A percentile compares a stretch with the other conserved stretches of the same genome.
Conservation (phyloP, 371 early-diverging fungal genomes). For the Syncephalastrum racemosum region DNA sequence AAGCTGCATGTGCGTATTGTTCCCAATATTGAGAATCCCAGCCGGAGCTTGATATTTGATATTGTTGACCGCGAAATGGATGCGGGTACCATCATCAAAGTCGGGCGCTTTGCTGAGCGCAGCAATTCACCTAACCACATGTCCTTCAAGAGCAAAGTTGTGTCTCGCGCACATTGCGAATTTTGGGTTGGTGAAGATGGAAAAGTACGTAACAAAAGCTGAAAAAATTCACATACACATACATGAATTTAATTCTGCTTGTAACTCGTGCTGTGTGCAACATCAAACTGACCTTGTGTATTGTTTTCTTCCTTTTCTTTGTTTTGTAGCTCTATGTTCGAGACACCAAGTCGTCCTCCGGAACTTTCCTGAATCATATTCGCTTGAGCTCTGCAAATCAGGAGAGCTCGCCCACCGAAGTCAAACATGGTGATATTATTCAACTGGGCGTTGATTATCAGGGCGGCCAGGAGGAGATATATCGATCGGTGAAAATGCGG, state of each 20-base stretch:
- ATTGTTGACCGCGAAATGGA: slow-evolving; percentile 79
- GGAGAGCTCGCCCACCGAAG: slow-evolving; percentile 79
- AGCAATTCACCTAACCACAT: slow-evolving; percentile 62
- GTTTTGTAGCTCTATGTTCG: slow-evolving; percentile 74
- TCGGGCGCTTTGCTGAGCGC: slow-evolving; percentile 82
- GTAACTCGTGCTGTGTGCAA: slow-evolving; percentile 1
- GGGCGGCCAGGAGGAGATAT: slow-evolving; percentile 77
- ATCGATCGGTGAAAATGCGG: slow-evolving; percentile 76
- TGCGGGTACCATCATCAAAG: slow-evolving; percentile 67
- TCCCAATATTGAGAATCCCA: slow-evolving; percentile 73
- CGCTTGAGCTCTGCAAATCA: slow-evolving; percentile 85
- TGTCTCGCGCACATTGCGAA: slow-evolving; percentile 91
- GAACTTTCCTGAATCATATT: slow-evolving; percentile 95
- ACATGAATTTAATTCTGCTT: slow-evolving; percentile 1
- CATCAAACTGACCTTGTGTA: not conserved
- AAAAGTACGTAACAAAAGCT: slow-evolving; percentile 14
- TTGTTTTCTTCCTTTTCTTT: not conserved
- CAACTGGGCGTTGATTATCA: slow-evolving; percentile 97
- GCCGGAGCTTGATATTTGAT: slow-evolving; percentile 76
- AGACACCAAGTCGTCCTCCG: slow-evolving; percentile 94
- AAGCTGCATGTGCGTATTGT: slow-evolving; percentile 69
- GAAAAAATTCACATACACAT: slow-evolving; percentile 4
- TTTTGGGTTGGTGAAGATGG: slow-evolving; percentile 74
- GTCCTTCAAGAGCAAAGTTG: slow-evolving; percentile 94
- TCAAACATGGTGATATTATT: slow-evolving; percentile 92